Conservation (phyloP, 2,329 filamentous ascomycete genomes). For the Botrytis deweyae region DNA sequence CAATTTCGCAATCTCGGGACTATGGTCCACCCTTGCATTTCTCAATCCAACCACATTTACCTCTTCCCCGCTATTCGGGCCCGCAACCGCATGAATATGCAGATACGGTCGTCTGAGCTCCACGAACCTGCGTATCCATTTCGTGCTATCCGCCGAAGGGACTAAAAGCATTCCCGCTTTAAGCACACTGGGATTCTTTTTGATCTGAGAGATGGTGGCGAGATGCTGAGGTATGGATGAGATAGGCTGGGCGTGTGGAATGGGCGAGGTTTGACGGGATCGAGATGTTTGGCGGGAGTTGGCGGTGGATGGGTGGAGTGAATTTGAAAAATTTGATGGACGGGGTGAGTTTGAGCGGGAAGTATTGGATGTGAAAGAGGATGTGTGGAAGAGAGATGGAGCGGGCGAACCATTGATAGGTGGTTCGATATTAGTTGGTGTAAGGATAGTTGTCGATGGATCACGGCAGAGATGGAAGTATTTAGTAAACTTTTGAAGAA, state of each 20-base stretch:
- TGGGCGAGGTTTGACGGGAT: slow-evolving; percentile 9
- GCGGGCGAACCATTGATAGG: slow-evolving; percentile 60
- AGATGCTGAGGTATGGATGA: slow-evolving; percentile 56
- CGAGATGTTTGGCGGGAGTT: slow-evolving; percentile 14
- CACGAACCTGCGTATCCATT: slow-evolving; percentile 90
- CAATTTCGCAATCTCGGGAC: slow-evolving; percentile 80
- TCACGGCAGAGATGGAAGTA: slow-evolving; percentile 40
- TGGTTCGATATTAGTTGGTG: slow-evolving; percentile 63
- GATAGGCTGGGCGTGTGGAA: background rate
- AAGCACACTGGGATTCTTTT: slow-evolving; percentile 77
- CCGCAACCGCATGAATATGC: slow-evolving; percentile 72
- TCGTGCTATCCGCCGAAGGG: slow-evolving; percentile 75
- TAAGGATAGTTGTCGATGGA: slow-evolving; percentile 50
- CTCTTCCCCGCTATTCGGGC: slow-evolving; percentile 75
- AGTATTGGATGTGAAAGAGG: slow-evolving; percentile 48
- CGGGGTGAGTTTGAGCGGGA: slow-evolving; percentile 28
- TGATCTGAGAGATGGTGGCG: slow-evolving; percentile 72
- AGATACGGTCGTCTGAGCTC: slow-evolving; percentile 90
- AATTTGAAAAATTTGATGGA: slow-evolving; percentile 25
- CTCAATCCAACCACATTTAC: slow-evolving; percentile 84
- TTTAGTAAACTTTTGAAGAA: slow-evolving; percentile 44
- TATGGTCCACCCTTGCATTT: slow-evolving; percentile 88
- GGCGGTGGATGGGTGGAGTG: slow-evolving; percentile 35
- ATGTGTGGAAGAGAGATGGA: slow-evolving; percentile 28
- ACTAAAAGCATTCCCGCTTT: slow-evolving; percentile 88